Evolutionary conservation across 192 early-diverging fungal genomes (phyloP).

Genomic region (Pilobolus umbonatus): DNA sequence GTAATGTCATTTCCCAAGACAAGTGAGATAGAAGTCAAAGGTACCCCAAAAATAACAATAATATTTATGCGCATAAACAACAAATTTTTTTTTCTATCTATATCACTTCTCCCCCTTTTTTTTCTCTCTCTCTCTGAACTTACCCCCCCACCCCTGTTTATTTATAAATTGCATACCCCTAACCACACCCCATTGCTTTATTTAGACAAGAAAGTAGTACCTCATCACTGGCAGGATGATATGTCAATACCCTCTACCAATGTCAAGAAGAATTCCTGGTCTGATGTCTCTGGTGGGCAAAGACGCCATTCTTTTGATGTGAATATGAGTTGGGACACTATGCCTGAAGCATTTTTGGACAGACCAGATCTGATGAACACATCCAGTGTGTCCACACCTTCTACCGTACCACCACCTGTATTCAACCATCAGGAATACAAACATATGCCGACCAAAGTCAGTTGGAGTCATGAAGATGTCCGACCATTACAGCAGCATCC

Average conservation of each 20-base stretch:
- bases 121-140: not conserved
- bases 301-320: slow-evolving; percentile 35
- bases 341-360: slow-evolving; percentile 21
- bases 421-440: slow-evolving; percentile 1
- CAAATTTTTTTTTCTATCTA: slow-evolving; percentile 10
- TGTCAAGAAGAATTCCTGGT: slow-evolving; percentile 10
- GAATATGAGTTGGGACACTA: slow-evolving; percentile 23
- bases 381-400: not conserved
- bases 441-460: slow-evolving; percentile 10
- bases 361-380: slow-evolving; percentile 14
- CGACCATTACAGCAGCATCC: slow-evolving; percentile 2
- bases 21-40: slow-evolving; percentile 10
- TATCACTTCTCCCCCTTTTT: not conserved
- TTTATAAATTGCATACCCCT: not conserved
- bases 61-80: slow-evolving; percentile 21
- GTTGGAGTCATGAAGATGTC: slow-evolving; percentile 10
- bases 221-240: slow-evolving; percentile 28
- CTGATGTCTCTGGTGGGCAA: slow-evolving; percentile 15
- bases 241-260: slow-evolving; percentile 21
- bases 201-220: slow-evolving; percentile 5
- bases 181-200: too few species aligned
- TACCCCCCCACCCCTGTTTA: not conserved
- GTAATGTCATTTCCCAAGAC: slow-evolving; percentile 12
- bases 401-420: not conserved
- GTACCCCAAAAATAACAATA: slow-evolving; percentile 9